phyloP scores from a whole-genome alignment of 2,329 filamentous ascomycete genomes.

The Beauveria sp. region DNA sequence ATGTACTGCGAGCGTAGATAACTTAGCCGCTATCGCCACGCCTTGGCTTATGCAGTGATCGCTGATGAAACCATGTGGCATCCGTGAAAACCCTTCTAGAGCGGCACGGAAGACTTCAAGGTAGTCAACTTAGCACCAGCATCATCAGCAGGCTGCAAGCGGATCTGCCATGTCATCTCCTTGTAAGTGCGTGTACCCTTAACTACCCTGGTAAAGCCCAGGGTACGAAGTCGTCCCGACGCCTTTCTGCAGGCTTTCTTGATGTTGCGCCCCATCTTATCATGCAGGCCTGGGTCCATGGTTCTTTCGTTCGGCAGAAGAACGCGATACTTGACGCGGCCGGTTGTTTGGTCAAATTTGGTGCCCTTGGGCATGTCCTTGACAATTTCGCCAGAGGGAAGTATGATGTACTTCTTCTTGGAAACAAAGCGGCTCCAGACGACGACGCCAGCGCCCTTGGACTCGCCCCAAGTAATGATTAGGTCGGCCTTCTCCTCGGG shows the following conservation, averaged over 20 bases:
- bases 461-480: conserved; percentile 12
- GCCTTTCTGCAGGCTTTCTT: background rate
- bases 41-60: no score
- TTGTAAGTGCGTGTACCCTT: background rate
- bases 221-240: background rate
- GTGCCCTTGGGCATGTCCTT: no score
- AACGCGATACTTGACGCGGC: no score
- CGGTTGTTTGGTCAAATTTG: no score
- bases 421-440: conserved; percentile 8
- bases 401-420: background rate
- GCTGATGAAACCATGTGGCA: no score
- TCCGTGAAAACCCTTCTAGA: no score
- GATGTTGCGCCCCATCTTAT: background rate
- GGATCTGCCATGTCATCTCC: background rate
- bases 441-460: conserved; percentile 5
- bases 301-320: no score
- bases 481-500: conserved; percentile 9
- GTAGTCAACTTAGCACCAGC: no score
- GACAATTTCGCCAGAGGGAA: no score
- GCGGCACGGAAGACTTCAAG: no score
- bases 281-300: background rate
- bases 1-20: no score
- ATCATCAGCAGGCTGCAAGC: background rate
- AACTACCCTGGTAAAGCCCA: background rate
- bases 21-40: no score